Conservation (phyloP, 2,329 filamentous ascomycete species). For the Paracoccidioides brasiliensis region DNA sequence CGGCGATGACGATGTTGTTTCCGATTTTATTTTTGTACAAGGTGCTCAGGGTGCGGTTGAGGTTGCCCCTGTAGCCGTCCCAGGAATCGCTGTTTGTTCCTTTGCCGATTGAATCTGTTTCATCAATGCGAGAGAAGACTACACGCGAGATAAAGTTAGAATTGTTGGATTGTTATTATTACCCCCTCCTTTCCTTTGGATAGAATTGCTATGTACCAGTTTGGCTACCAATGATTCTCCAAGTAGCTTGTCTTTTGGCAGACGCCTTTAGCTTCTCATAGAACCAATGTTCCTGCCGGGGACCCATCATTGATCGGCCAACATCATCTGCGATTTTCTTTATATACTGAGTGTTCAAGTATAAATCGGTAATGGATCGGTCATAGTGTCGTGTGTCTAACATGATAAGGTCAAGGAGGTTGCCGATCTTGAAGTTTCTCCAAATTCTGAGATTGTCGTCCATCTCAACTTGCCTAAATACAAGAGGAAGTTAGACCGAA, state of each 20-base stretch:
- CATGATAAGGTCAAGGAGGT: conserved; percentile 52
- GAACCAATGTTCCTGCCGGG: conserved; percentile 62
- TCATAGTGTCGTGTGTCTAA: conserved; percentile 58
- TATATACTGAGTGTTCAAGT: conserved; percentile 50
- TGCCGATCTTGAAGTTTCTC: conserved; percentile 52
- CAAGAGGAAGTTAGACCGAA: not conserved
- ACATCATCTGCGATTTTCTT: conserved; percentile 52
- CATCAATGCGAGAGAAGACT: conserved; percentile 18
- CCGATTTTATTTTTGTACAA: conserved; percentile 55
- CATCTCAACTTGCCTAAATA: conserved; percentile 43
- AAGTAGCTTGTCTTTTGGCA: conserved; percentile 48
- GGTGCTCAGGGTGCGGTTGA: conserved; percentile 55
- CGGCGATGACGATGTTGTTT: conserved; percentile 61
- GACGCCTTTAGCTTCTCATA: conserved; percentile 46
- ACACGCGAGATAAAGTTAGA: not conserved
- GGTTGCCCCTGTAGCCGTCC: conserved; percentile 51
- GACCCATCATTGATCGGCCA: conserved; percentile 56
- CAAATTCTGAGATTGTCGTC: conserved; percentile 57
- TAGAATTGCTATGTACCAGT: conserved; percentile 36
- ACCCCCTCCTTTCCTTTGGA: not conserved
- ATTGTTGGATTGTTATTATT: not conserved
- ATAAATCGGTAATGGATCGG: conserved; percentile 45
- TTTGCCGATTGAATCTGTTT: conserved; percentile 4
- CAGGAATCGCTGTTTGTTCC: not conserved
- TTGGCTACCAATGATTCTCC: conserved; percentile 54